Evolutionary conservation across 345 rosid species (phyloP).

Genomic region (Heritiera fomes): DNA sequence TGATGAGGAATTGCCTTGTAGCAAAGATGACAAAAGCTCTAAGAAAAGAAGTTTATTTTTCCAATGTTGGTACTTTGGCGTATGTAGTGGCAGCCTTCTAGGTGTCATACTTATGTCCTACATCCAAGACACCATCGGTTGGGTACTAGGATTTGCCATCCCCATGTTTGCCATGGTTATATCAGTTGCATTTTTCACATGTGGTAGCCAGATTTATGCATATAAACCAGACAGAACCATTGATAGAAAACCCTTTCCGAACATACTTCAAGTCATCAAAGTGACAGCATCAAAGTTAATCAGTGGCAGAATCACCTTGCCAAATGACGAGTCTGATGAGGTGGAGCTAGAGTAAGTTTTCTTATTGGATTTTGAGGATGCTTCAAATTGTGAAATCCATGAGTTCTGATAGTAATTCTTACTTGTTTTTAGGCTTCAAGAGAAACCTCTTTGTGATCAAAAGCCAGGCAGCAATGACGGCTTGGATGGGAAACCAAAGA

Average conservation of each 20-base stretch:
- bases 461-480: slow-evolving; percentile 8
- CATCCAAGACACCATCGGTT: slow-evolving; percentile 85
- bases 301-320: slow-evolving; percentile 40
- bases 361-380: background rate
- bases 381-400: background rate
- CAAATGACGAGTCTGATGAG: slow-evolving; percentile 39
- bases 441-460: slow-evolving; percentile 64
- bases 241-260: slow-evolving; percentile 28
- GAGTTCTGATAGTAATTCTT: slow-evolving; percentile 17
- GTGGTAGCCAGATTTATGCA: slow-evolving; percentile 57
- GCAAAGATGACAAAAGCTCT: slow-evolving; percentile 41
- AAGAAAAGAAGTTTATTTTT: slow-evolving; percentile 61
- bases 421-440: slow-evolving; percentile 61
- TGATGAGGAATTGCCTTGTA: slow-evolving; percentile 48
- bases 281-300: slow-evolving; percentile 30
- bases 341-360: slow-evolving; percentile 80
- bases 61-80: slow-evolving; percentile 95
- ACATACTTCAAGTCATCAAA: slow-evolving; percentile 39
- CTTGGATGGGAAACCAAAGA: slow-evolving; percentile 26
- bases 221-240: slow-evolving; percentile 32
- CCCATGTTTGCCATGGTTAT: slow-evolving; percentile 72
- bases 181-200: slow-evolving; percentile 50
- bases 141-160: slow-evolving; percentile 89
- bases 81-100: slow-evolving; percentile 81
- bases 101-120: slow-evolving; percentile 87